Conservation (phyloP, 192 early-diverging fungal species). For the Gonapodya prolifera region DNA sequence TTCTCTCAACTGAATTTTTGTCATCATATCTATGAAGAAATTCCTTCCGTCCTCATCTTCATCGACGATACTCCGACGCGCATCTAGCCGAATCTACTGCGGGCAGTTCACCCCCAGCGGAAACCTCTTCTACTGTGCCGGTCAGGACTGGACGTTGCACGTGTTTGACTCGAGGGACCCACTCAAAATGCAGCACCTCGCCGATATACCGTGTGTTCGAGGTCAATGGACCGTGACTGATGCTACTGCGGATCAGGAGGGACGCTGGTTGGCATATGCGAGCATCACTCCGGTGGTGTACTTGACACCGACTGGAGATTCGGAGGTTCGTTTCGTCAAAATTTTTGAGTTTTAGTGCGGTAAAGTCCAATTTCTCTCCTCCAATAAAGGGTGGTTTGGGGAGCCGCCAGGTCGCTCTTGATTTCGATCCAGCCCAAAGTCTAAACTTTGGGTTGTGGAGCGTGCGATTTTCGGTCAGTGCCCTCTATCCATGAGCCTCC, state of each 20-base stretch:
- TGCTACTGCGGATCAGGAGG: conserved; percentile 11
- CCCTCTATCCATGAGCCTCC: too few species aligned
- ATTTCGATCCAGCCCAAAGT: too few species aligned
- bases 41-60: too few species aligned
- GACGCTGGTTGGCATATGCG: conserved; percentile 37
- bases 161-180: conserved; percentile 32
- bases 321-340: too few species aligned
- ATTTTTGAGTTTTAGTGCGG: too few species aligned
- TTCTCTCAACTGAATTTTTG: too few species aligned
- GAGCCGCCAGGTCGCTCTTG: conserved; percentile 19
- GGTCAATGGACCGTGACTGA: conserved; percentile 60
- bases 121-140: conserved; percentile 39
- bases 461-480: too few species aligned
- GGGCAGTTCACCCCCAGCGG: conserved; percentile 40
- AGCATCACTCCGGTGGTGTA: conserved; percentile 47
- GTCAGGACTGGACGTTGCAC: conserved; percentile 42
- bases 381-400: too few species aligned
- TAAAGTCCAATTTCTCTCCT: too few species aligned
- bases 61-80: too few species aligned
- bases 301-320: conserved; percentile 22
- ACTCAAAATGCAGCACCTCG: conserved; percentile 20
- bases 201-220: conserved; percentile 21
- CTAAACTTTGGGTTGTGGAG: too few species aligned
- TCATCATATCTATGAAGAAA: too few species aligned
- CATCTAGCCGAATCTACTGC: conserved; percentile 29